phyloP scores from a whole-genome alignment of 2,329 filamentous ascomycete species.

The Epicoccum nigrum region DNA sequence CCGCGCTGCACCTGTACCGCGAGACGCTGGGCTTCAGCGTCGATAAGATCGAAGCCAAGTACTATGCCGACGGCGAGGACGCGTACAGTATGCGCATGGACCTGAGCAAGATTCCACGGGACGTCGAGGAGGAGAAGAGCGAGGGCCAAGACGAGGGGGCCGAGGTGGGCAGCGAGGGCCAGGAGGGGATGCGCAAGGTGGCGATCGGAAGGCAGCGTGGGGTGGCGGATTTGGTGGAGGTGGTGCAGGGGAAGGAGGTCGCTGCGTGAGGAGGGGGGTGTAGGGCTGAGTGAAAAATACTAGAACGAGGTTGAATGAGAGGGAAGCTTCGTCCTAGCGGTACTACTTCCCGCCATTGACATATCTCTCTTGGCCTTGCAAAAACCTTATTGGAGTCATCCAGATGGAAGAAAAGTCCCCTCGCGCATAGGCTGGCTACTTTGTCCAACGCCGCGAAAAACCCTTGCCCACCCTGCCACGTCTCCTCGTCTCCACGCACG shows the following conservation, averaged over 20 bases:
- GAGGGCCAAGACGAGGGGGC: slow-evolving; percentile 49
- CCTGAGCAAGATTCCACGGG: slow-evolving; percentile 64
- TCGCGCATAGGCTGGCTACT: too few relatives aligned
- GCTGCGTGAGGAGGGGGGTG: slow-evolving; percentile 13
- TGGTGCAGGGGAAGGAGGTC: slow-evolving; percentile 73
- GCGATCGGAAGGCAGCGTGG: slow-evolving; percentile 82
- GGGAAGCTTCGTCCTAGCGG: too few relatives aligned
- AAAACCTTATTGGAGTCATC: too few relatives aligned
- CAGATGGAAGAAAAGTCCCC: too few relatives aligned
- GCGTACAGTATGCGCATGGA: slow-evolving; percentile 94
- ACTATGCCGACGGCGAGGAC: slow-evolving; percentile 98
- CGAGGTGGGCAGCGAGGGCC: slow-evolving; percentile 46
- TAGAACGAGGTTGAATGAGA: too few relatives aligned
- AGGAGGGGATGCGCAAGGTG: slow-evolving; percentile 65
- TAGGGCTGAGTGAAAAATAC: neutral
- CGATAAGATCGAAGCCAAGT: slow-evolving; percentile 73
- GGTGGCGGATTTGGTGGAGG: slow-evolving; percentile 76
- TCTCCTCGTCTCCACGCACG: too few relatives aligned
- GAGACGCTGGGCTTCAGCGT: slow-evolving; percentile 55
- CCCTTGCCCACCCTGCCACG: too few relatives aligned
- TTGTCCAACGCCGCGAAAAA: too few relatives aligned
- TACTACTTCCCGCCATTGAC: too few relatives aligned
- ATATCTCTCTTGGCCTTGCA: too few relatives aligned
- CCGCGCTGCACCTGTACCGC: slow-evolving; percentile 89
- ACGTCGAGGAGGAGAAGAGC: slow-evolving; percentile 52